Percentiles rank a stretch among this genome's conserved stretches.
phyloP scores from a whole-genome alignment of 345 rosid genomes.

The Jatropha curcas region DNA sequence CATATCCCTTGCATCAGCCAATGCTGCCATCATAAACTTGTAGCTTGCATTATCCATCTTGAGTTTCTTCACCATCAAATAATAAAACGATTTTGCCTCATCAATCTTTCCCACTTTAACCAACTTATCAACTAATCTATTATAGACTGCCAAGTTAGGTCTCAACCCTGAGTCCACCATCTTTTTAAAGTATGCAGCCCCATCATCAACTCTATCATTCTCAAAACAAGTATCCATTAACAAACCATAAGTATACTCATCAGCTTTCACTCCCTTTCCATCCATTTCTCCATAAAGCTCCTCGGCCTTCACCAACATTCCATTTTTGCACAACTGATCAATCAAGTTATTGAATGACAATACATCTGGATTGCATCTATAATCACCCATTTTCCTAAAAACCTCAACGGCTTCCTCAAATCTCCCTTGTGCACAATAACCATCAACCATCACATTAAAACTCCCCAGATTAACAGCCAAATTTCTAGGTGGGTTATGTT shows the following conservation, averaged over 20 bases:
- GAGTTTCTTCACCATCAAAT: conserved; percentile 81
- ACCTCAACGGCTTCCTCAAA: conserved; percentile 67
- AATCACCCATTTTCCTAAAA: conserved; percentile 64
- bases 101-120: conserved; percentile 64
- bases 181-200: conserved; percentile 66
- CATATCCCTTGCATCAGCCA: conserved; percentile 60
- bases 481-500: conserved; percentile 66
- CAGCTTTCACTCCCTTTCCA: conserved; percentile 75
- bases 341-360: conserved; percentile 75
- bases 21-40: conserved; percentile 68
- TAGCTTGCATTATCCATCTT: conserved; percentile 79
- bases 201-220: conserved; percentile 64
- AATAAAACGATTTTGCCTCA: conserved; percentile 71
- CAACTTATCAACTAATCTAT: conserved; percentile 63
- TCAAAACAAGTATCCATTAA: conserved; percentile 81
- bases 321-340: conserved; percentile 70
- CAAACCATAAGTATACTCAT: conserved; percentile 69
- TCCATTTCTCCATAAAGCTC: conserved; percentile 73
- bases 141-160: conserved; percentile 73
- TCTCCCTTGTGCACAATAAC: conserved; percentile 61
- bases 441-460: conserved; percentile 83
- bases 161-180: conserved; percentile 74
- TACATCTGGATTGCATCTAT: conserved; percentile 66
- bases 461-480: conserved; percentile 76
- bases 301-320: conserved; percentile 69